Percentiles rank a stretch among this genome's conserved stretches.
phyloP scores from a whole-genome alignment of 2,329 filamentous ascomycete genomes.

The Colletotrichum noveboracense region DNA sequence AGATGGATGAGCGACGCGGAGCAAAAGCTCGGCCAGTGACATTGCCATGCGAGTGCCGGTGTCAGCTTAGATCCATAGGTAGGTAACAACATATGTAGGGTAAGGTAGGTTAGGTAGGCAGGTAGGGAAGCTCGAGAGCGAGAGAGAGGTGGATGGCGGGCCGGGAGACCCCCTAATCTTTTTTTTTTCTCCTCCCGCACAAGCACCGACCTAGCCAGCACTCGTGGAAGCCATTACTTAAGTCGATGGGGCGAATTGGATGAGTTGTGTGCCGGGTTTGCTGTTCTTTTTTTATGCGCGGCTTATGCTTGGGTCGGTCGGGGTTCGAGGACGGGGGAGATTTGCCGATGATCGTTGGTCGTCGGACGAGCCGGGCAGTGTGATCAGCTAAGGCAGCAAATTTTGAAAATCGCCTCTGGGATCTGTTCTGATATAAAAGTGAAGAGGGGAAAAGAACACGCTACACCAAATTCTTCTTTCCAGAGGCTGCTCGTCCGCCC shows the following conservation, averaged over 20 bases:
- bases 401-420: not conserved
- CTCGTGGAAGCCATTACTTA: not conserved
- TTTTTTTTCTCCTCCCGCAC: not conserved
- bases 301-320: not conserved
- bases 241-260: not conserved
- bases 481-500: not conserved
- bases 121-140: not conserved
- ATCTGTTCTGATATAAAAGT: not conserved
- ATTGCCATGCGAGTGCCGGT: not conserved
- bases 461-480: accelerated
- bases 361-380: not conserved
- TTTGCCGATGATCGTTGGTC: not conserved
- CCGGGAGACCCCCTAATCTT: not conserved
- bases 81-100: not conserved
- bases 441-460: not conserved
- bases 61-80: not conserved
- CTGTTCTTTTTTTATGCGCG: not conserved
- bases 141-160: not conserved
- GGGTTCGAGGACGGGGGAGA: not conserved
- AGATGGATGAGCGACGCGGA: not conserved
- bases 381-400: too few species aligned
- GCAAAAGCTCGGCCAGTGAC: not conserved
- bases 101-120: not conserved
- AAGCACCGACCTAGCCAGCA: not conserved
- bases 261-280: not conserved